Evolutionary conservation across 2,329 filamentous ascomycete species (phyloP).

Genomic region (Xylaria sp.): DNA sequence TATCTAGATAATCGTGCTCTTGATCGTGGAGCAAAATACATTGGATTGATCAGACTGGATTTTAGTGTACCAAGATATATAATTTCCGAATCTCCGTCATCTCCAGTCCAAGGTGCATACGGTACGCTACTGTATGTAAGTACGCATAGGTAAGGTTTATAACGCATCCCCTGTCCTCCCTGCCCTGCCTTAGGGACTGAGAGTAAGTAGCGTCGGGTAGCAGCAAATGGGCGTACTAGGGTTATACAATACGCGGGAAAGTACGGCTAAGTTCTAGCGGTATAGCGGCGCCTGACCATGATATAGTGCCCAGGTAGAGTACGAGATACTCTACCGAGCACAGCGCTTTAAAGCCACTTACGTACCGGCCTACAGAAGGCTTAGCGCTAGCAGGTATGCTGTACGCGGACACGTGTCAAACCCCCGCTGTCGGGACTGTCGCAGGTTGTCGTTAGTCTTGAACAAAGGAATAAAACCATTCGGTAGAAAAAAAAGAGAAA

Average conservation of each 20-base stretch:
- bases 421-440: not conserved
- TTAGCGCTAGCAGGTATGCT: not conserved
- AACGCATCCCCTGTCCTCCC: not conserved
- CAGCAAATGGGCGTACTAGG: not conserved
- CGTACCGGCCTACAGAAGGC: not conserved
- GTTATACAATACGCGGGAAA: not conserved
- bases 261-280: not conserved
- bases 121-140: not conserved
- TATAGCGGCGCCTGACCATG: not conserved
- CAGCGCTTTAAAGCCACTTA: not conserved
- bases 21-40: constrained; percentile 6
- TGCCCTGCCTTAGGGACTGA: not conserved
- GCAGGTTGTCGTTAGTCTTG: not conserved
- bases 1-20: constrained; percentile 2
- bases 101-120: not conserved
- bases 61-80: constrained; percentile 2
- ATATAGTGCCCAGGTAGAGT: too few species aligned
- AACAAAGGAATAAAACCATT: not conserved
- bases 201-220: not conserved
- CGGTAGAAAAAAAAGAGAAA: not conserved
- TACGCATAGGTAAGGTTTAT: too few species aligned
- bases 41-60: not conserved
- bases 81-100: constrained; percentile 4
- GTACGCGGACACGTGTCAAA: constrained; percentile 7
- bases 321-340: not conserved